Evolutionary conservation across 805 yeast genomes (phyloP), one percentile per base, ranked within the genome.

Genomic region (Zygotorulaspora chibaensis): DNA sequence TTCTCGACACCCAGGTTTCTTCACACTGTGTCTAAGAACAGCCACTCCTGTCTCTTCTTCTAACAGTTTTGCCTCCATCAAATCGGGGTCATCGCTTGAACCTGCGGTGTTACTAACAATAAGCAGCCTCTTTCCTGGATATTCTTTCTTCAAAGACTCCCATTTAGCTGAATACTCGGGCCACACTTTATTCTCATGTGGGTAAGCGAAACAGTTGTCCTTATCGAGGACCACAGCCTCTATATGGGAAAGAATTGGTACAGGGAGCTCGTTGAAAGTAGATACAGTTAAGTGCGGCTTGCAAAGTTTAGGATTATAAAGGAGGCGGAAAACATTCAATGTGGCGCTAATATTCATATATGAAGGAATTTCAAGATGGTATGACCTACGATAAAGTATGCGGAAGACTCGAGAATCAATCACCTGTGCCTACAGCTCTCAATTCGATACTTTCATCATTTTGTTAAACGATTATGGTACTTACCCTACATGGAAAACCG

Each of bases 31-130:
- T 31, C 86, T 68, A 23, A 87, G 66, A 0, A 87, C 91, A 0
- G 77, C 67, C 0, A 85, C 84, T 0, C 91, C 90, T 0, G 87
- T 81, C 20, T 73, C 70, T 8, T 64, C 42, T 58, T 89, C 95
- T 9, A 90, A 64, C 6, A 68, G 55, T 16, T 59, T 52, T 0
- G 96, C 96, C 56, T 86, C 84, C 13, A 50, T 48, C 46, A 79
- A 75, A 28, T 69, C 72, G 0, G 54, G 57, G 57, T 90, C 97
- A 55, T 84, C 95, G 47, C 76, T 72, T 0, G 95, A 85, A 0
- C 99, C 99, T 0, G 98, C 97, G 0, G 96, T 86, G 58, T 91
- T 91, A 56, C 95, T 84, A 3, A 91, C 96, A 8, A 91, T 84
- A 30, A 88, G 69, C 16, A 90, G 63, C 9, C 72, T 71, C 3